Conservation (phyloP, 139 green algal species). For the Eudorina sp. region DNA sequence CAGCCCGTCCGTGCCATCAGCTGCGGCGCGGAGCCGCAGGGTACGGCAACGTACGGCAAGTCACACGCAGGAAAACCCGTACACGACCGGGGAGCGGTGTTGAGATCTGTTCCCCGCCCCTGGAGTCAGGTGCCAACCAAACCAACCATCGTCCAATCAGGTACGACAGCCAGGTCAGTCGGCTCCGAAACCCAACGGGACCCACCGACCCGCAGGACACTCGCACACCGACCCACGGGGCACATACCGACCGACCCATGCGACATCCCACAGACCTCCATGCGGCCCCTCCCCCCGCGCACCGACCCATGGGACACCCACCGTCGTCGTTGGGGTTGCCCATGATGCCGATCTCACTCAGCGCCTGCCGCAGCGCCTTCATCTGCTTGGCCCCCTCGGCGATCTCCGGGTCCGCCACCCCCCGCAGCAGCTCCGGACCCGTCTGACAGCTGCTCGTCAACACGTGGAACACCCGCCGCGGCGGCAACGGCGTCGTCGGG, state of each 20-base stretch:
- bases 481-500: background rate
- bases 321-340: conserved; percentile 49
- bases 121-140: too few species aligned
- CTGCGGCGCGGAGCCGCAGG: background rate
- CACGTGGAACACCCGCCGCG: background rate
- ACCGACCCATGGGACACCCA: too few species aligned
- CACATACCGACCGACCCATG: too few species aligned
- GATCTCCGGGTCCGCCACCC: conserved; percentile 28
- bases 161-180: too few species aligned
- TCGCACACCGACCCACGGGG: too few species aligned
- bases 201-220: too few species aligned
- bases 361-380: conserved; percentile 28
- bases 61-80: too few species aligned
- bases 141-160: too few species aligned
- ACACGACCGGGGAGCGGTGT: background rate
- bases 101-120: too few species aligned
- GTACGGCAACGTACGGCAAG: too few species aligned
- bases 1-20: conserved; percentile 44
- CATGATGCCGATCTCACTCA: conserved; percentile 44
- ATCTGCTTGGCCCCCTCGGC: conserved; percentile 15
- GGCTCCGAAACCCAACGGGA: too few species aligned
- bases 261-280: too few species aligned
- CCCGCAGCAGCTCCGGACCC: conserved; percentile 1
- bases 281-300: background rate
- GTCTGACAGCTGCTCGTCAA: background rate